Base-by-base conservation (phyloP, 2,329 filamentous ascomycete species). In the Neopestalotiopsis rosae region DNA sequence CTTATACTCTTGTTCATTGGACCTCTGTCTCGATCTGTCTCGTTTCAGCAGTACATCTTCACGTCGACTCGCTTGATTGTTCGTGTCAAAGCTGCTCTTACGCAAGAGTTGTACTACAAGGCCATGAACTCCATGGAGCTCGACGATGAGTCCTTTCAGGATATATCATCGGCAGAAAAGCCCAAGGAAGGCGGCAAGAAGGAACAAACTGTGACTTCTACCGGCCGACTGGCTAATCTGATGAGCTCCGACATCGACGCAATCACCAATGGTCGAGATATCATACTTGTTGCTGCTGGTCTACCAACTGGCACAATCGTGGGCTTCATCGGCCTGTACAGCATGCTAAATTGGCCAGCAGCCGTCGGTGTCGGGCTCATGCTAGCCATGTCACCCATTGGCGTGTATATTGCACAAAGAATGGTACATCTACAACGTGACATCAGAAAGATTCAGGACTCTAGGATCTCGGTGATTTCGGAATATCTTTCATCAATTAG, bases 161-260 rank as follows among this genome's bases (percentile, higher is more conserved):
- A 77, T 52, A 74, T 79, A 34, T 70, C 73, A 6, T 69, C 77
- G 2, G 69, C 74, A 24, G 74, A 70, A 30, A 77, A 72, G 66
- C 73, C 72, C 66, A 73, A 74, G 17, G 71, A 72, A 45, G 69
- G 74, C 56, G 72, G 76, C 10, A 76, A 77, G 59, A 79, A 77
- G 56, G 72, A 77, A 59, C 72, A 77, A 57, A 78, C 76, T 14
- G 77, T 80, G 28, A 81, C 85, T 1, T 85, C 86, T 3, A 82
- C 86, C 7, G 86, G 86, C 17, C 81, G 85, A 17, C 76, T 88
- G 61, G 85, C 86, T 14, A 89, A 88, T 68, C 80, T 90, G 66
- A 89, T 89, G 86, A 85, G 87, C 9, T 86, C 86, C 34, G 88
- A 90, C 71, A 81, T 90, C 10, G 87, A 89, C 67, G 85, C 86